phyloP scores from a whole-genome alignment of 805 yeast species.

The Jamesozyma gamospora region DNA sequence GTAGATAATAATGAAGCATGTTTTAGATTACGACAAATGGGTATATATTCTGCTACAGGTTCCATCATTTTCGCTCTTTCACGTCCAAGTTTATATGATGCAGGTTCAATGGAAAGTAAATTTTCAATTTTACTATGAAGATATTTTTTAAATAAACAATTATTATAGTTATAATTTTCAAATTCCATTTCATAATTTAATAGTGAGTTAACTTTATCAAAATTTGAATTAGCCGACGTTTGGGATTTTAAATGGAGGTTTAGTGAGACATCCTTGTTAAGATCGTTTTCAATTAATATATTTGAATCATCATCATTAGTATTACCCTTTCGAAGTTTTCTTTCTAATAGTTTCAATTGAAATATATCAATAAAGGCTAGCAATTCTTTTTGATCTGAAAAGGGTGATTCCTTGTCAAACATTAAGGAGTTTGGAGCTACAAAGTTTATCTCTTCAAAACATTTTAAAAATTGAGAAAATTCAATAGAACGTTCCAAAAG shows the following conservation, averaged over 20 bases:
- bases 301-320: not conserved
- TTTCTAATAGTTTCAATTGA: conserved; percentile 14
- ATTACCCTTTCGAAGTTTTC: conserved; percentile 20
- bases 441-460: conserved; percentile 7
- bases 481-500: conserved; percentile 1
- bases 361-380: conserved; percentile 17
- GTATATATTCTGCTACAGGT: conserved; percentile 13
- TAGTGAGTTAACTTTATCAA: conserved; percentile 1
- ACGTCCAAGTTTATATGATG: conserved; percentile 17
- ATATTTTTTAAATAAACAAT: conserved; percentile 1
- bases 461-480: conserved; percentile 9
- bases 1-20: conserved; percentile 18
- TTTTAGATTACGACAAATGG: conserved; percentile 15
- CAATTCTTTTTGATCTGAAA: conserved; percentile 1
- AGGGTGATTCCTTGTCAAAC: conserved; percentile 5
- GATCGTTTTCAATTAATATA: too few relatives aligned
- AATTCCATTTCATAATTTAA: conserved; percentile 3
- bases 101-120: conserved; percentile 14
- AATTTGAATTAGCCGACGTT: not conserved
- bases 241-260: not conserved
- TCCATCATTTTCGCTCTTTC: conserved; percentile 19
- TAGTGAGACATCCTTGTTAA: conserved; percentile 1
- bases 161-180: not conserved
- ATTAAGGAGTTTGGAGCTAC: conserved; percentile 12
- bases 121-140: conserved; percentile 9